These are phyloP conservation scores for Aspergillus baeticus DNA, from an alignment of 495 filamentous ascomycete species.

Conservation along the genomic window DNA sequence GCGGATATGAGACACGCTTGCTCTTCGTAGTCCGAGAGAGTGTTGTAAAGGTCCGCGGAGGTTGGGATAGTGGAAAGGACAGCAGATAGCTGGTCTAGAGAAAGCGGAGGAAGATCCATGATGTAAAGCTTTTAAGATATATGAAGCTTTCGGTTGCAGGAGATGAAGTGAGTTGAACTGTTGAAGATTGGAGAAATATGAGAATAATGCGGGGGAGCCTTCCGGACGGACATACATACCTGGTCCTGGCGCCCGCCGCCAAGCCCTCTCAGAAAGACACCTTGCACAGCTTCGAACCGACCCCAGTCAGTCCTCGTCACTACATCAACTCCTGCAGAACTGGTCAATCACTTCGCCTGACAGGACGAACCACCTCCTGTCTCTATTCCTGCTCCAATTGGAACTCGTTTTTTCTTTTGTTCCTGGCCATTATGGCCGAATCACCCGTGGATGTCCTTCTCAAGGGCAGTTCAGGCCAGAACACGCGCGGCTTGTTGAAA, in stretches of 20 bases:
- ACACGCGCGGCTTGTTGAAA: slow-evolving; percentile 81
- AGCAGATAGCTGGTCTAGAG: slow-evolving; percentile 37
- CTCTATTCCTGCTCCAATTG: slow-evolving; percentile 24
- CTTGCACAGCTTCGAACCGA: slow-evolving; percentile 44
- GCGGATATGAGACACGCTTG: slow-evolving; percentile 32
- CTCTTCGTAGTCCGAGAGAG: slow-evolving; percentile 45
- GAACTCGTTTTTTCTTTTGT: slow-evolving; percentile 32
- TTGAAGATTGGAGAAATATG: no score
- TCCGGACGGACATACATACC: slow-evolving; percentile 20
- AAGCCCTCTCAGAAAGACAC: slow-evolving; percentile 46
- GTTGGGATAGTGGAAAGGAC: slow-evolving; percentile 33
- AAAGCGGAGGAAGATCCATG: slow-evolving; percentile 38
- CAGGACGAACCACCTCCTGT: slow-evolving; percentile 37
- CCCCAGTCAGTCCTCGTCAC: slow-evolving; percentile 23
- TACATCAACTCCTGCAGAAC: slow-evolving; percentile 37
- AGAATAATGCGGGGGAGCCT: slow-evolving; percentile 26
- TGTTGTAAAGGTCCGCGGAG: slow-evolving; percentile 42
- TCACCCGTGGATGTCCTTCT: slow-evolving; percentile 56
- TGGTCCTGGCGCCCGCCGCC: slow-evolving; percentile 18
- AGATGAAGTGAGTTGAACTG: neutral
- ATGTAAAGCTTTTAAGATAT: neutral
- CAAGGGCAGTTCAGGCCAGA: slow-evolving; percentile 66
- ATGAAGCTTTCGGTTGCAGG: neutral
- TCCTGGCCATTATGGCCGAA: slow-evolving; percentile 53
- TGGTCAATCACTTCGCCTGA: slow-evolving; percentile 28